phyloP scores from a whole-genome alignment of 768 basidiomycete species.

The Sporobolomyces roseus region DNA sequence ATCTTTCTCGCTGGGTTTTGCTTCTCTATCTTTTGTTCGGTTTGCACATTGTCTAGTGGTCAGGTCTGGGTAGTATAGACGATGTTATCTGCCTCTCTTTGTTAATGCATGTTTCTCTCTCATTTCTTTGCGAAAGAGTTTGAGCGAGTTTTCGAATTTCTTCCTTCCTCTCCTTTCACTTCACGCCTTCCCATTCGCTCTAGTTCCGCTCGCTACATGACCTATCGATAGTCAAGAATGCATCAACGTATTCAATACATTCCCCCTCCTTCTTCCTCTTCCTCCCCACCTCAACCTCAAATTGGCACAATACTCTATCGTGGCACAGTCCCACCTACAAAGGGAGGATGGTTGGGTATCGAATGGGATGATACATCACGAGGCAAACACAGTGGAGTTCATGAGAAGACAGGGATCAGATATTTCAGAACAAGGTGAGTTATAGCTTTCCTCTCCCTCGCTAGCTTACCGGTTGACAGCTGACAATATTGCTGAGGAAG shows the following conservation, averaged over 20 bases:
- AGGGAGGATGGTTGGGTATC: conserved; percentile 83
- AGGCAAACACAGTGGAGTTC: conserved; percentile 82
- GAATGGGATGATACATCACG: conserved; percentile 86
- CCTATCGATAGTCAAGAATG: too few relatives aligned
- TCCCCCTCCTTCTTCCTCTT: neutral
- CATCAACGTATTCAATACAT: neutral
- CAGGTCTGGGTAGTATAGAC: too few relatives aligned
- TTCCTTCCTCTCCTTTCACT: too few relatives aligned
- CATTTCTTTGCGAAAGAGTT: too few relatives aligned
- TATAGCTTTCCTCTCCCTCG: conserved; percentile 2
- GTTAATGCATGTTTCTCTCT: too few relatives aligned
- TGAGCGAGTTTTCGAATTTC: too few relatives aligned
- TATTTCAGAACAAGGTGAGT: conserved; percentile 77
- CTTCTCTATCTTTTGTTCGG: too few relatives aligned
- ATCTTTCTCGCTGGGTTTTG: too few relatives aligned
- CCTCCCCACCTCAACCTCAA: conserved; percentile 42
- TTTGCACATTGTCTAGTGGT: too few relatives aligned
- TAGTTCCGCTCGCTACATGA: too few relatives aligned
- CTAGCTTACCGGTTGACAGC: neutral
- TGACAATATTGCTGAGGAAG: neutral
- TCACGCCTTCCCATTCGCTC: neutral
- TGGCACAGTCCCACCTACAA: conserved; percentile 62
- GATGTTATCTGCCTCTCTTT: too few relatives aligned
- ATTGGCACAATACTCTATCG: conserved; percentile 68
- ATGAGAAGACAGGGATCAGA: conserved; percentile 59